Evolutionary conservation across 1,139 yeast species (phyloP).

Genomic region (Pichia cactophila): DNA sequence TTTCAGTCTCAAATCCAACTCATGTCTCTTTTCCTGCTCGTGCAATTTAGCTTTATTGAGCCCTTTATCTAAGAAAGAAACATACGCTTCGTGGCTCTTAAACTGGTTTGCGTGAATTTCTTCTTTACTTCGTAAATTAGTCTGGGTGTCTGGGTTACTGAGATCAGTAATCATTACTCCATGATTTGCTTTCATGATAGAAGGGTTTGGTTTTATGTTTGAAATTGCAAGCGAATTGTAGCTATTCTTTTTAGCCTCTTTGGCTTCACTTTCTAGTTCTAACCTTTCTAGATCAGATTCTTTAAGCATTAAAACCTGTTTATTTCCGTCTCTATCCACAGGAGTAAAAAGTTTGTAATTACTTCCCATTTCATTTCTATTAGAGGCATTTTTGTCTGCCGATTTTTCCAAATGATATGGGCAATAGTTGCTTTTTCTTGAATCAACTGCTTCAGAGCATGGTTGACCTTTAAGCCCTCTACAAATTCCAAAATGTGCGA

Average conservation of each 20-base stretch:
- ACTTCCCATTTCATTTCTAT: conserved; percentile 71
- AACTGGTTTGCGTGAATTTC: conserved; percentile 28
- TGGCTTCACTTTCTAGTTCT: conserved; percentile 6
- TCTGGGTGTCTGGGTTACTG: conserved; percentile 13
- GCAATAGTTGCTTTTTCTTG: conserved; percentile 63
- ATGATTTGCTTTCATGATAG: conserved; percentile 3
- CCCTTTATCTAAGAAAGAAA: conserved; percentile 40
- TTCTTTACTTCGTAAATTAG: conserved; percentile 23
- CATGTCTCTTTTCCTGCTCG: conserved; percentile 14
- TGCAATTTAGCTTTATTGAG: conserved; percentile 33
- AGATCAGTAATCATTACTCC: conserved; percentile 30
- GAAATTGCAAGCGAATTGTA: conserved; percentile 6
- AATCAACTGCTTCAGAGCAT: conserved; percentile 28
- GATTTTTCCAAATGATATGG: conserved; percentile 62
- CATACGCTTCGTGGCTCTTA: conserved; percentile 34
- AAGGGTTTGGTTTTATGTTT: conserved; percentile 4
- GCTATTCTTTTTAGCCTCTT: neutral
- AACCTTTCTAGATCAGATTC: conserved; percentile 9
- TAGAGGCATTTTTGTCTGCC: conserved; percentile 44
- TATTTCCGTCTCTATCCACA: conserved; percentile 30
- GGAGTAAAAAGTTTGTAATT: conserved; percentile 42
- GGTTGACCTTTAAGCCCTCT: conserved; percentile 36
- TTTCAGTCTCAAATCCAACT: conserved; percentile 10
- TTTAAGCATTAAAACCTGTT: conserved; percentile 30
- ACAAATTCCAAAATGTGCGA: conserved; percentile 69